These are phyloP conservation scores for Clausena lansium DNA, from an alignment of 345 rosid genomes.

Conservation along the genomic window DNA sequence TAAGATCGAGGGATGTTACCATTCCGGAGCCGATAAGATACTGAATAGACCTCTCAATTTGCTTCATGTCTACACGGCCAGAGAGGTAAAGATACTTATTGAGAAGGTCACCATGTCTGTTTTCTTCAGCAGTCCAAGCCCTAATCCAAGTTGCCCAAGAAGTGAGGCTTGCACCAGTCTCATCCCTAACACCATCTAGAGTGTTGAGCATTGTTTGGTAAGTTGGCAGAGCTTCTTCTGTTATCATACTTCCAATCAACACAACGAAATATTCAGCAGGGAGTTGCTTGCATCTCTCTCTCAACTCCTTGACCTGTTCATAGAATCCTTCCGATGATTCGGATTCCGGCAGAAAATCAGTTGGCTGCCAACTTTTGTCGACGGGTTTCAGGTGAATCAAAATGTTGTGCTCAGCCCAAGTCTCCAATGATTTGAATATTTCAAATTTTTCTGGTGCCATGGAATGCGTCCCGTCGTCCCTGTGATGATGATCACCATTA, in stretches of 20 bases:
- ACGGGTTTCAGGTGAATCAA: conserved; percentile 36
- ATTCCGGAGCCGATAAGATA: conserved; percentile 42
- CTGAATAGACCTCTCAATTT: conserved; percentile 42
- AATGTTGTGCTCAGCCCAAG: conserved; percentile 37
- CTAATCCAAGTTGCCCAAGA: conserved; percentile 40
- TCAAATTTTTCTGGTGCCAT: conserved; percentile 42
- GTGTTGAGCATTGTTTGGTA: conserved; percentile 39
- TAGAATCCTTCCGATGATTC: conserved; percentile 26
- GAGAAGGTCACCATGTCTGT: conserved; percentile 45
- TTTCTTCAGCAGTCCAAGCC: conserved; percentile 47
- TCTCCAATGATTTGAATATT: conserved; percentile 36
- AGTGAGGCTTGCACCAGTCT: conserved; percentile 35
- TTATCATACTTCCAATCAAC: conserved; percentile 43
- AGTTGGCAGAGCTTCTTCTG: conserved; percentile 45
- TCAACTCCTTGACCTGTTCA: conserved; percentile 33
- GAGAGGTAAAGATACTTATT: conserved; percentile 41
- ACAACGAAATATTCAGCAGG: conserved; percentile 41
- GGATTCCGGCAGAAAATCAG: conserved; percentile 37
- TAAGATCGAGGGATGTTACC: conserved; percentile 18
- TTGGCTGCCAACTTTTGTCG: conserved; percentile 46
- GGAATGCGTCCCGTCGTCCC: conserved; percentile 19
- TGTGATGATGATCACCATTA: no score
- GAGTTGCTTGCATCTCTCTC: conserved; percentile 31
- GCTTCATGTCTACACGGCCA: conserved; percentile 43
- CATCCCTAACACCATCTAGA: conserved; percentile 35